A percentile compares a stretch with the other conserved stretches of the same genome.
Conservation (phyloP, 2,329 filamentous ascomycete species). For the Fusarium pseudonygamai region DNA sequence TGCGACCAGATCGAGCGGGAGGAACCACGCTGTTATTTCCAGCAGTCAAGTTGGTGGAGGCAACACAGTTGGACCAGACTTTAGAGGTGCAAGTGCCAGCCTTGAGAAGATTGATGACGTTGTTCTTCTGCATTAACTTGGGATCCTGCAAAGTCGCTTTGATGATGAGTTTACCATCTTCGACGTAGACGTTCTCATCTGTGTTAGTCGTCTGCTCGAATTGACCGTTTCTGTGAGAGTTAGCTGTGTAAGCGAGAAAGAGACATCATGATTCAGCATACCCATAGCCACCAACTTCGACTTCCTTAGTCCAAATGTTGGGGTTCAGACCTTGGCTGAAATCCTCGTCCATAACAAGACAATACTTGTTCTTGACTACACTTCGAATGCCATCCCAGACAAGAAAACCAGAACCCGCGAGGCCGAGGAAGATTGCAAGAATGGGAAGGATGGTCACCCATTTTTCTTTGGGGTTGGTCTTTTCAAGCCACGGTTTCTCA, state of each 20-base stretch:
- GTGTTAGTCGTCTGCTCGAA: constrained; percentile 79
- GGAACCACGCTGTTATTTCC: constrained; percentile 80
- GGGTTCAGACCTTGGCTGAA: constrained; percentile 68
- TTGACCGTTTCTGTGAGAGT: constrained; percentile 72
- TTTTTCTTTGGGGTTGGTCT: constrained; percentile 80
- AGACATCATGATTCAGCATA: constrained; percentile 53
- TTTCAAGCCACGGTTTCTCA: constrained; percentile 81
- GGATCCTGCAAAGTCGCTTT: constrained; percentile 80
- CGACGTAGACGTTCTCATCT: constrained; percentile 78
- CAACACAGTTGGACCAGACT: constrained; percentile 66
- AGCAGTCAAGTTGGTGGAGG: constrained; percentile 74
- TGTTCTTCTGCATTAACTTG: constrained; percentile 71
- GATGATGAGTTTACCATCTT: constrained; percentile 76
- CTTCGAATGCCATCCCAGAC: constrained; percentile 78
- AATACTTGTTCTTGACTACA: constrained; percentile 80
- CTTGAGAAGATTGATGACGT: constrained; percentile 72
- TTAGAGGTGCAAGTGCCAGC: constrained; percentile 75
- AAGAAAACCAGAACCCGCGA: constrained; percentile 74
- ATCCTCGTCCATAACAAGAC: constrained; percentile 71
- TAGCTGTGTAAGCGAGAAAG: neutral
- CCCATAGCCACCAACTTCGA: constrained; percentile 80
- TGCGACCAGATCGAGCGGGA: constrained; percentile 79
- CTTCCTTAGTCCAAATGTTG: constrained; percentile 77
- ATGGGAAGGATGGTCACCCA: constrained; percentile 86
- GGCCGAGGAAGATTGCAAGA: constrained; percentile 74